These are phyloP conservation scores for Eucalyptus sp. DNA, from an alignment of 345 rosid genomes.

Conservation along the genomic window DNA sequence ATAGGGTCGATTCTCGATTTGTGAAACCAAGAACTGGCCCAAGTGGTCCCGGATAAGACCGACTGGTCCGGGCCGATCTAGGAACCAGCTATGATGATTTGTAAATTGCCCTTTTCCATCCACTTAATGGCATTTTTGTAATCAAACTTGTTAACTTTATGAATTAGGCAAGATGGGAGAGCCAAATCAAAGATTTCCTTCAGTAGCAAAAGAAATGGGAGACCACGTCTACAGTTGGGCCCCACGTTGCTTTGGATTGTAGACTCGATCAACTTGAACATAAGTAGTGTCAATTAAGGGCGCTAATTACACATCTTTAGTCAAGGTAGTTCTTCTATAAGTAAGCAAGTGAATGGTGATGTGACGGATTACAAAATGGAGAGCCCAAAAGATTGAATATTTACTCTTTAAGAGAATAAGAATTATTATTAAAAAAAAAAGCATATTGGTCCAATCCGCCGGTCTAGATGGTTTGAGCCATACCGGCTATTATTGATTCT, in stretches of 20 bases:
- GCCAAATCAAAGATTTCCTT: background rate
- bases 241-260: background rate
- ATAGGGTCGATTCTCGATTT: background rate
- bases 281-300: background rate
- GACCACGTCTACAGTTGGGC: background rate
- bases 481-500: no score
- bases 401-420: no score
- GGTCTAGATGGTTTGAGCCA: no score
- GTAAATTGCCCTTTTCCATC: background rate
- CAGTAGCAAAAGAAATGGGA: background rate
- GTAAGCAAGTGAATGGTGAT: background rate
- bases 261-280: background rate
- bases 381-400: background rate
- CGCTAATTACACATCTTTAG: background rate
- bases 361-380: background rate
- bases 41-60: rapidly evolving
- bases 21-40: background rate
- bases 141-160: no score
- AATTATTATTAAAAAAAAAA: no score
- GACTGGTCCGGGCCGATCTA: rapidly evolving
- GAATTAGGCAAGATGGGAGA: background rate
- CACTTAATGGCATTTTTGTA: background rate
- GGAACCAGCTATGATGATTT: background rate
- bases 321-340: background rate
- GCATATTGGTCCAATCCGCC: rapidly evolving